phyloP scores from a whole-genome alignment of 345 rosid species.

The Sonneratia alba region DNA sequence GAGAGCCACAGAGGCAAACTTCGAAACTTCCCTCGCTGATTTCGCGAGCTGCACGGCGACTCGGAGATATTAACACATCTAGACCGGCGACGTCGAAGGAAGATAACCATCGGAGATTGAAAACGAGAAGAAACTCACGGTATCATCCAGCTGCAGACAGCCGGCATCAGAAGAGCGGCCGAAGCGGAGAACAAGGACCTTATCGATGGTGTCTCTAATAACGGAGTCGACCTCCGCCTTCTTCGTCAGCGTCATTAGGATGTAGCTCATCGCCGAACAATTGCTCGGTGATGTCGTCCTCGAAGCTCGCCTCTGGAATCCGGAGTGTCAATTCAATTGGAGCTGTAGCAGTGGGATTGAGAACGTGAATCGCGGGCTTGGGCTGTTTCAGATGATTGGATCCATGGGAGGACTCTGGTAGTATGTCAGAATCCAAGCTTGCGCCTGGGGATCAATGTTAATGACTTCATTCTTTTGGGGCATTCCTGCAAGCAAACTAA shows the following conservation, averaged over 20 bases:
- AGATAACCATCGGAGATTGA: not conserved
- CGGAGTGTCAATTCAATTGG: too few relatives aligned
- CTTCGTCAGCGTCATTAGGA: conserved; percentile 39
- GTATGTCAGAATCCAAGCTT: too few relatives aligned
- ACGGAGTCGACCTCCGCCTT: conserved; percentile 45
- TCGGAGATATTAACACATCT: not conserved
- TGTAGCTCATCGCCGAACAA: conserved; percentile 33
- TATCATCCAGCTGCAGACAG: conserved; percentile 69
- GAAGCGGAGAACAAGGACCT: conserved; percentile 70
- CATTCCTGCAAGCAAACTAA: too few relatives aligned
- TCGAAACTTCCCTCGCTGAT: conserved; percentile 65
- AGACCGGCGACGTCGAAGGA: not conserved
- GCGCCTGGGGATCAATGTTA: too few relatives aligned
- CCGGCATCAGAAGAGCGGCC: conserved; percentile 54
- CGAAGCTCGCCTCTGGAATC: too few relatives aligned
- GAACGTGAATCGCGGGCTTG: too few relatives aligned
- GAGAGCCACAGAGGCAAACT: conserved; percentile 51
- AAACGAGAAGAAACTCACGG: conserved; percentile 18
- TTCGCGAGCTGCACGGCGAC: conserved; percentile 41
- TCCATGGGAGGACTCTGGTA: too few relatives aligned
- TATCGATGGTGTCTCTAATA: too few relatives aligned
- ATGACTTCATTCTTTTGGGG: too few relatives aligned
- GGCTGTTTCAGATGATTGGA: too few relatives aligned
- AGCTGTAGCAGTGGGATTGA: too few relatives aligned
- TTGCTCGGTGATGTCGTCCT: not conserved